These are phyloP conservation scores for Zygoascus flipseniorum DNA, from an alignment of 805 yeast genomes.

Conservation along the genomic window DNA sequence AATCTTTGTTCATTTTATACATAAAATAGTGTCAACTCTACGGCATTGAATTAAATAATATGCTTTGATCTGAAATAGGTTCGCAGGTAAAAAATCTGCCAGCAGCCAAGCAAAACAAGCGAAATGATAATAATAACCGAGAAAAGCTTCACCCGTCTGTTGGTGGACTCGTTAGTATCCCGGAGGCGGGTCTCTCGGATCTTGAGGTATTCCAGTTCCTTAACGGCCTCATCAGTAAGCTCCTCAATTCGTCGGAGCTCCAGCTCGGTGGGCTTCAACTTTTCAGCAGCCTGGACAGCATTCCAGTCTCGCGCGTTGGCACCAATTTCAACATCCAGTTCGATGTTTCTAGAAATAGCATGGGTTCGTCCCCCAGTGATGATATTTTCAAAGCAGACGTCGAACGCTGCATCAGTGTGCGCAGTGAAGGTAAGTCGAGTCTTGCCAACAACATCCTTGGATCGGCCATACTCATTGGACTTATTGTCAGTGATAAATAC, in stretches of 20 bases:
- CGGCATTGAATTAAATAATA: constrained; percentile 20
- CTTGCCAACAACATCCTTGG: constrained; percentile 65
- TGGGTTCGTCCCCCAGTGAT: constrained; percentile 23
- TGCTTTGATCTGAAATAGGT: constrained; percentile 63
- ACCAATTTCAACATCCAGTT: constrained; percentile 89
- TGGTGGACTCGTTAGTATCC: constrained; percentile 95
- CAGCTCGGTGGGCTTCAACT: constrained; percentile 86
- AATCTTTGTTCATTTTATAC: background rate
- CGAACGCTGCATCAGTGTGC: constrained; percentile 74
- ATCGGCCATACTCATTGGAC: constrained; percentile 79
- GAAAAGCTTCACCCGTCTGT: constrained; percentile 84
- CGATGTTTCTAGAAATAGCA: constrained; percentile 58
- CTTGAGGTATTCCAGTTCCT: constrained; percentile 76
- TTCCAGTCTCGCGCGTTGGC: constrained; percentile 98
- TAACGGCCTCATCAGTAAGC: constrained; percentile 69
- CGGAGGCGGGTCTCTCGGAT: constrained; percentile 86
- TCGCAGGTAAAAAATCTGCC: constrained; percentile 91
- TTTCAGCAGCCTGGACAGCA: constrained; percentile 84
- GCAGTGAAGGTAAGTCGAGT: constrained; percentile 78
- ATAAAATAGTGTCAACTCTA: background rate
- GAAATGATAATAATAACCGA: constrained; percentile 61
- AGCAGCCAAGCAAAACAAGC: constrained; percentile 70
- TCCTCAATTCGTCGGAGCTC: constrained; percentile 83
- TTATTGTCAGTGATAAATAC: constrained; percentile 52
- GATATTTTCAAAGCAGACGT: constrained; percentile 79